Conservation (phyloP, 129 eudicot species). For the Ambrosia trifida region DNA sequence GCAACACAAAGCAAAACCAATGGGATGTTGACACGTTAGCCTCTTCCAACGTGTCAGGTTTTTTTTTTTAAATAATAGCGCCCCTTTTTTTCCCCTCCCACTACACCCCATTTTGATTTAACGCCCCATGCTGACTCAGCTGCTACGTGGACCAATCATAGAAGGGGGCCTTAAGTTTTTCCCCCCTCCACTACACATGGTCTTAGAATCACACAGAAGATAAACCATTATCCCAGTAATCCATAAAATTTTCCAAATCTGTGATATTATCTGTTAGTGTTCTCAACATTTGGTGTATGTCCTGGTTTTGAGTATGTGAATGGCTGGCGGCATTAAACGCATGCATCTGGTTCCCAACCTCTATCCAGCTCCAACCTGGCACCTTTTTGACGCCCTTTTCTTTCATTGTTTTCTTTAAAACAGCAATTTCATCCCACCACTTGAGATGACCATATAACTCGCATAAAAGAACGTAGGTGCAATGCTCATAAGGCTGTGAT, state of each 20-base stretch:
- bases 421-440: slow-evolving; percentile 73
- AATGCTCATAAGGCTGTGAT: slow-evolving; percentile 75
- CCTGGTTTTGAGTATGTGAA: slow-evolving; percentile 55
- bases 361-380: slow-evolving; percentile 99
- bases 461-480: slow-evolving; percentile 83
- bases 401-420: slow-evolving; percentile 70
- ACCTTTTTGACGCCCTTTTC: slow-evolving; percentile 81
- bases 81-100: too few relatives aligned
- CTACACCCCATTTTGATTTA: too few relatives aligned
- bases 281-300: slow-evolving; percentile 44
- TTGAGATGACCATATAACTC: slow-evolving; percentile 72
- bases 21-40: too few relatives aligned
- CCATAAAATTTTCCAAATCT: slow-evolving; percentile 24
- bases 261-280: slow-evolving; percentile 35
- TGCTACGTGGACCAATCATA: too few relatives aligned
- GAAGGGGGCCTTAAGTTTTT: slow-evolving; percentile 2
- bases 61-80: too few relatives aligned
- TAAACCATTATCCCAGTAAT: background rate
- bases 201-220: too few relatives aligned
- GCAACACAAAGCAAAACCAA: too few relatives aligned
- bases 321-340: slow-evolving; percentile 69
- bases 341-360: slow-evolving; percentile 59
- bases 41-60: too few relatives aligned
- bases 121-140: too few relatives aligned
- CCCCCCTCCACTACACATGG: too few relatives aligned